Evolutionary conservation across 331 rosid genomes (phyloP).

Genomic region (Arachis monticola): DNA sequence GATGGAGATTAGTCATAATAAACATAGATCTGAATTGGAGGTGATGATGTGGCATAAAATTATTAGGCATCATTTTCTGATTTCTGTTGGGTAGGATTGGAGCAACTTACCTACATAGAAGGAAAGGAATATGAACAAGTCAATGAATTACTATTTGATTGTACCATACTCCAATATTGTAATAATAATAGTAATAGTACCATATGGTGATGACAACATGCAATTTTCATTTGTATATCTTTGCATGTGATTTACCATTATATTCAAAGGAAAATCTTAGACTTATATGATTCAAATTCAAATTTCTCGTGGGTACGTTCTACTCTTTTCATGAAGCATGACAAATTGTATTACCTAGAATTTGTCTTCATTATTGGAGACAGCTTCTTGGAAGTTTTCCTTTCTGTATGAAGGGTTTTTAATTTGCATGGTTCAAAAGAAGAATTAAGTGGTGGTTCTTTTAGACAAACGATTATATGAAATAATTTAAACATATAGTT

Average conservation of each 20-base stretch:
- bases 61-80: not conserved
- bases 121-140: conserved; percentile 16
- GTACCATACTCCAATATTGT: not conserved
- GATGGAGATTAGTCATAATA: conserved; percentile 8
- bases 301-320: not conserved
- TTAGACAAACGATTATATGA: no score
- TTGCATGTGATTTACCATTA: conserved; percentile 9
- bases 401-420: conserved; percentile 31
- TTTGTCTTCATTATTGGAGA: conserved; percentile 39
- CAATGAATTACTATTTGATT: conserved; percentile 6
- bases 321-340: conserved; percentile 22
- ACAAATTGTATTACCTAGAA: conserved; percentile 22
- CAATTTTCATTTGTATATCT: not conserved
- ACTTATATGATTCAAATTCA: not conserved
- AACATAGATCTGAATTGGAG: conserved; percentile 9
- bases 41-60: not conserved
- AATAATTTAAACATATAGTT: no score
- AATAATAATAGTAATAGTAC: not conserved
- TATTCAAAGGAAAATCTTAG: conserved; percentile 2
- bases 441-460: no score
- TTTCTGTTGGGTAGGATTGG: conserved; percentile 36
- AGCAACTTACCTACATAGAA: conserved; percentile 28
- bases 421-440: no score
- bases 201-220: not conserved
- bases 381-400: conserved; percentile 41